phyloP scores from a whole-genome alignment of 2,329 filamentous ascomycete species.

The Coniochaeta sp. region DNA sequence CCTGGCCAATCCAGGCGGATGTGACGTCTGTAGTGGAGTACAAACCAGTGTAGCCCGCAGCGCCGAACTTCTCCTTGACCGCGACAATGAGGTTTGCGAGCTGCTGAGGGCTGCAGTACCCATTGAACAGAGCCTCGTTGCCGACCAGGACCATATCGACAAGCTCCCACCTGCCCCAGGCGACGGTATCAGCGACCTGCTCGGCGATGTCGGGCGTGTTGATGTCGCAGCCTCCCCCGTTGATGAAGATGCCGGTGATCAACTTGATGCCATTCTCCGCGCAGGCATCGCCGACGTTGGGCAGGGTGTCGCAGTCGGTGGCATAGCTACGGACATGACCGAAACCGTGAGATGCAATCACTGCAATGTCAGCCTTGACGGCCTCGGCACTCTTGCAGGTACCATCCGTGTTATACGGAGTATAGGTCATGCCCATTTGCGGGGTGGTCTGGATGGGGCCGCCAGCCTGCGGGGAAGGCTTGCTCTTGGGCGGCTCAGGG shows the following conservation, averaged over 20 bases:
- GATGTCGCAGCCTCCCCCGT: conserved; percentile 53
- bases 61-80: conserved; percentile 55
- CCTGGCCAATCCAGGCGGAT: conserved; percentile 62
- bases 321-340: conserved; percentile 75
- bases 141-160: conserved; percentile 79
- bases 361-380: conserved; percentile 53
- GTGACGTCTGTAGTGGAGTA: conserved; percentile 85
- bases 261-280: conserved; percentile 62
- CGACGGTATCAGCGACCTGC: conserved; percentile 67
- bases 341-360: conserved; percentile 62
- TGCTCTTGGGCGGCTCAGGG: too few relatives aligned
- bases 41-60: conserved; percentile 62
- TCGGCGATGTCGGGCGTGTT: conserved; percentile 53
- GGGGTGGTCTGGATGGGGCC: too few relatives aligned
- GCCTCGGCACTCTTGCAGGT: conserved; percentile 57
- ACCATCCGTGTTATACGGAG: conserved; percentile 57
- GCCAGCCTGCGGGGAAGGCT: too few relatives aligned
- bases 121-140: conserved; percentile 84
- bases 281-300: conserved; percentile 66
- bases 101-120: conserved; percentile 54
- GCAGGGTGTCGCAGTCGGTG: conserved; percentile 79
- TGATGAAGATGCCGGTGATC: conserved; percentile 85
- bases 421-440: conserved; percentile 76
- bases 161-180: conserved; percentile 67
- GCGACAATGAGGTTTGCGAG: conserved; percentile 65